Evolutionary conservation across 2,329 filamentous ascomycete genomes (phyloP), one percentile per base, ranked within the genome.

Genomic region (Xylariaceae sp.): DNA sequence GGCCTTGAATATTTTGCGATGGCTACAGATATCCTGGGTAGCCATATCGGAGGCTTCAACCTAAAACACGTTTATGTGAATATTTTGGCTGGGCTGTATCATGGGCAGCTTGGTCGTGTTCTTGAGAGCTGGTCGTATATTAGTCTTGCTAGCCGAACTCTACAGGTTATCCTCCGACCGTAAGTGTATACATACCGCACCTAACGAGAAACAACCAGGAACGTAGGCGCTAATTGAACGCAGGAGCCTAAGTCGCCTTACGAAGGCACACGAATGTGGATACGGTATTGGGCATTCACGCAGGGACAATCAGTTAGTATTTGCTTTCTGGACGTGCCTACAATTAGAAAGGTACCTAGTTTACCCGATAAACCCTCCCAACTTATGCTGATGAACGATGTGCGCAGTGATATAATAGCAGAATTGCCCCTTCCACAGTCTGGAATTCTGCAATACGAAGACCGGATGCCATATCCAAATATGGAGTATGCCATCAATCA

Each of bases 261-360:
- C 74, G 7, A 73, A 70, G 54, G 68, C 79, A 50, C 76, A 77
- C 56, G 65, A 67, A 1, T 65, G 73, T 32, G 65, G 65, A 16
- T 62, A 61, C 37, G 69, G 67, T 21, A 64, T 79, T 26, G 50
- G 51, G 6, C 74, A 73, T 40, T 79, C 77, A 40, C 73, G 70
- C 54, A 65, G 77, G 44, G 82, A 87, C 65, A 90, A 92, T 67
- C 79, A 88, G 54, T 79, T 89, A 37, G 79, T 89, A 14, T 82
- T 96, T 65, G 89, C 91, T 0, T 97, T 93, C 67, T 98, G 93
- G 93, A 95, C 93, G 7, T 96, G 91, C 70, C 77, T 97, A 60
- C 93, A 98, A 69, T 80, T 98, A 10, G 93, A 98, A 74, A 96
- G 88, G 89, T 91, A 73, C 64, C 73, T 43, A 4, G 3, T 2